Evolutionary conservation across 768 basidiomycete species (phyloP).

Genomic region (Termitomyces sp.): DNA sequence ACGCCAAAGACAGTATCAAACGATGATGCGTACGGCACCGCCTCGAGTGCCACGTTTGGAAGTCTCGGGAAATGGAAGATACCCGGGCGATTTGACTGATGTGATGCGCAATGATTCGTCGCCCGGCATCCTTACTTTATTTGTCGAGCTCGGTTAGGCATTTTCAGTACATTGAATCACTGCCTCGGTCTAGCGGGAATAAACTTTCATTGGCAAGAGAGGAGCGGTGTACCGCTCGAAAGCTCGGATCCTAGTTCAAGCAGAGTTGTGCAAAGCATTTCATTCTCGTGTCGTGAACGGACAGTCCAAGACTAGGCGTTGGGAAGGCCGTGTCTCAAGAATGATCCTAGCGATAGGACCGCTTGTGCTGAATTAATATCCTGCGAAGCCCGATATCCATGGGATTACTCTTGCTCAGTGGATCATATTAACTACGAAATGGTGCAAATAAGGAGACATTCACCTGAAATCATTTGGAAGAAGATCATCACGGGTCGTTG

Average conservation of each 20-base stretch:
- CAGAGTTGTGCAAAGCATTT: too few relatives aligned
- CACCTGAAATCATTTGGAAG: not conserved
- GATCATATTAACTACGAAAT: too few relatives aligned
- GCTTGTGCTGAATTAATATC: not conserved
- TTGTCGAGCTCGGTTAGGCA: not conserved
- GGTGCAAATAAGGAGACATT: not conserved
- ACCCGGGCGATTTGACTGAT: not conserved
- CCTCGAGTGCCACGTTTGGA: not conserved
- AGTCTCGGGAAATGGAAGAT: not conserved
- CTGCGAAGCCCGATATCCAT: not conserved
- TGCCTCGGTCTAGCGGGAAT: not conserved
- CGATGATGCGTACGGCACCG: not conserved
- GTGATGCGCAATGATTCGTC: not conserved
- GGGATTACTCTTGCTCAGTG: not conserved
- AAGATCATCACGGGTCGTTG: not conserved
- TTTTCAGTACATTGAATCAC: not conserved
- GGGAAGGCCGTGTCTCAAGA: not conserved
- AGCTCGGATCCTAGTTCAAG: not conserved
- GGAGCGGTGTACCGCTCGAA: not conserved
- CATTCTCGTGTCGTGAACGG: not conserved
- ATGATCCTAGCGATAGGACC: not conserved
- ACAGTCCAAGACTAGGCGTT: not conserved
- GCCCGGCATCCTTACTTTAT: too few relatives aligned
- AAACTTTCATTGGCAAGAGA: not conserved
- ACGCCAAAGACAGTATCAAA: not conserved